These are phyloP conservation scores for Nemania sp. DNA, from an alignment of 2,329 filamentous ascomycete species.

Conservation along the genomic window DNA sequence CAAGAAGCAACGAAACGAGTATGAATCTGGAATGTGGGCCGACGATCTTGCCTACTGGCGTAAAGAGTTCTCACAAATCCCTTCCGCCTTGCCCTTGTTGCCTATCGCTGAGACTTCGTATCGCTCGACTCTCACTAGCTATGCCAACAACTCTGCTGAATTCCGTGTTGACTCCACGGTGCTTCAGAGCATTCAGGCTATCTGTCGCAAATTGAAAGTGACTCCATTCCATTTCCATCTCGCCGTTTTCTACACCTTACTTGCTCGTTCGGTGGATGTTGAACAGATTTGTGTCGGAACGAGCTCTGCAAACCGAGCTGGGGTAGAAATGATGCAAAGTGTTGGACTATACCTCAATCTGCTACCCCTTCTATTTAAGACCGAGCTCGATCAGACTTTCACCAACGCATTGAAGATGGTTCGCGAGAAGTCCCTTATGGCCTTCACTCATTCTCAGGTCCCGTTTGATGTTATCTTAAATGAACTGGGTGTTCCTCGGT, in stretches of 20 bases:
- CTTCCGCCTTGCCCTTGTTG: slow-evolving; percentile 7
- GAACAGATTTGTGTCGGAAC: not conserved
- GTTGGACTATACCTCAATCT: slow-evolving; percentile 59
- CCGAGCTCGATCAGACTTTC: slow-evolving; percentile 26
- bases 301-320: not conserved
- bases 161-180: slow-evolving; percentile 17
- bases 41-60: slow-evolving; percentile 14
- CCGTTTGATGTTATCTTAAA: slow-evolving; percentile 64
- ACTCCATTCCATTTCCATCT: slow-evolving; percentile 61
- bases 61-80: not conserved
- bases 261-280: not conserved
- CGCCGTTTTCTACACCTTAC: slow-evolving; percentile 39
- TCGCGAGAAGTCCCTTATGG: slow-evolving; percentile 48
- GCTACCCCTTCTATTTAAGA: slow-evolving; percentile 57
- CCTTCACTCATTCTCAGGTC: slow-evolving; percentile 57
- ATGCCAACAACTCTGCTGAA: slow-evolving; percentile 26
- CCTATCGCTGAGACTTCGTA: not conserved
- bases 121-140: not conserved
- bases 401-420: slow-evolving; percentile 24
- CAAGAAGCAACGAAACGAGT: slow-evolving; percentile 7
- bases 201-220: slow-evolving; percentile 41
- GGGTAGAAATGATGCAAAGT: not conserved
- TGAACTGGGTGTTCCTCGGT: slow-evolving; percentile 56
- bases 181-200: slow-evolving; percentile 28
- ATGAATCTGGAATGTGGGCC: not conserved